Percentiles rank a stretch among this genome's conserved stretches.
These are phyloP conservation scores for Cutaneotrichosporon cavernicola DNA, from an alignment of 1,284 basidiomycete genomes.

Conservation along the genomic window DNA sequence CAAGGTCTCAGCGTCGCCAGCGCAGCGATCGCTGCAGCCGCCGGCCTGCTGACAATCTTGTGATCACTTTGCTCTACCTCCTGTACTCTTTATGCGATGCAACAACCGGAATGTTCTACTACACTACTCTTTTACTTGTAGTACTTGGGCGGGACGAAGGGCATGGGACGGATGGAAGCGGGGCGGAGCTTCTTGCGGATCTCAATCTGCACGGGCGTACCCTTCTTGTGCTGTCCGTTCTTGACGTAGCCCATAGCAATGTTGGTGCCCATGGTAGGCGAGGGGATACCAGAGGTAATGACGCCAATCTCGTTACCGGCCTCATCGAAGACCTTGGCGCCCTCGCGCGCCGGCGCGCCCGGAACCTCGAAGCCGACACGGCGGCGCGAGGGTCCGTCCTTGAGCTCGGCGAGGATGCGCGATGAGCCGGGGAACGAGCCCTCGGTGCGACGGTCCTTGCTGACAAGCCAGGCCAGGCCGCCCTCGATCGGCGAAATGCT, in stretches of 20 bases:
- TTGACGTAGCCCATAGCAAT: slow-evolving; percentile 94
- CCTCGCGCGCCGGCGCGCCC: slow-evolving; percentile 86
- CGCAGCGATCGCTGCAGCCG: neutral
- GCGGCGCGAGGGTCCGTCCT: slow-evolving; percentile 72
- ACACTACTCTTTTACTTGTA: slow-evolving; percentile 37
- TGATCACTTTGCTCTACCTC: neutral
- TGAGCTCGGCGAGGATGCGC: slow-evolving; percentile 74
- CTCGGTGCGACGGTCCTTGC: slow-evolving; percentile 69
- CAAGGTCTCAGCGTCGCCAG: neutral
- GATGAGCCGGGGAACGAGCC: slow-evolving; percentile 78
- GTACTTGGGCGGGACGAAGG: slow-evolving; percentile 54
- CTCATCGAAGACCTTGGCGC: slow-evolving; percentile 69
- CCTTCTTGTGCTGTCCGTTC: slow-evolving; percentile 84
- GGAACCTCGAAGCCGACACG: slow-evolving; percentile 81
- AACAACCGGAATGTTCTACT: neutral
- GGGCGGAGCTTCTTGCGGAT: slow-evolving; percentile 53
- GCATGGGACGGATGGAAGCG: slow-evolving; percentile 50
- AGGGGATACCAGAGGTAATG: slow-evolving; percentile 94
- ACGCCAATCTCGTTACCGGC: slow-evolving; percentile 64
- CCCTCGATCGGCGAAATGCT: slow-evolving; percentile 83
- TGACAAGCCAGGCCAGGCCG: slow-evolving; percentile 87
- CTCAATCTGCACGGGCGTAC: slow-evolving; percentile 62
- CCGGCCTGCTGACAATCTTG: neutral
- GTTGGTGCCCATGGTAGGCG: slow-evolving; percentile 83
- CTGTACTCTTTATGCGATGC: neutral